Base-by-base conservation (phyloP, 1,284 basidiomycete genomes). In the Ustilago shanxiensis region DNA sequence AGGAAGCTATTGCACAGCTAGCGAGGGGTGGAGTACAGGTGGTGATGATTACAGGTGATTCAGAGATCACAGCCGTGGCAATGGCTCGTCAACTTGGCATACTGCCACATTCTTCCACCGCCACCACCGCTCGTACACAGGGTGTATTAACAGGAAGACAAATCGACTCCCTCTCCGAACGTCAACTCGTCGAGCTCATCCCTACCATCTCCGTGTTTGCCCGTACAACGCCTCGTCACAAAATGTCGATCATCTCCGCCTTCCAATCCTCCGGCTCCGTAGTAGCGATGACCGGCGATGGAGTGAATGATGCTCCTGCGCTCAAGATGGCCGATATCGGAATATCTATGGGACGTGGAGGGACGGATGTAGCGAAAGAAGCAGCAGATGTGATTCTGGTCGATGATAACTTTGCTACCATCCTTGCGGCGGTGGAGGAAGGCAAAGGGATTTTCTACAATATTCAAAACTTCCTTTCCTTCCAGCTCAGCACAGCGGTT, bases 311-410 rank as follows among this genome's bases (percentile, higher is more conserved):
- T 82, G 95, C 96, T 0, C 95, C 95, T 6, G 95, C 95, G 20
- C 88, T 98, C 72, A 97, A 96, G 87, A 95, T 95, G 93, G 95
- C 96, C 3, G 95, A 98, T 84, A 98, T 99, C 79, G 96, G 96
- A 24, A 92, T 99, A 56, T 93, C 93, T 44, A 98, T 99, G 95
- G 96, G 96, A 65, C 93, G 93, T 87, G 93, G 92, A 67, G 96
- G 95, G 3, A 98, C 96, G 3, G 96, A 99, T 83, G 96, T 99
- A 8, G 95, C 96, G 28, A 98, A 98, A 87, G 95, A 98, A 87
- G 95, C 96, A 2, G 95, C 95, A 3, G 95, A 98, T 87, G 92
- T 97, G 76, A 98, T 99, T 79, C 90, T 99, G 18, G 95, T 98
- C 41, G 95, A 98, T 85, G 96, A 99, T 87, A 96, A 98, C 87